These are phyloP conservation scores for Gillenia trifoliata DNA, from an alignment of 306 rosid species.

Conservation along the genomic window DNA sequence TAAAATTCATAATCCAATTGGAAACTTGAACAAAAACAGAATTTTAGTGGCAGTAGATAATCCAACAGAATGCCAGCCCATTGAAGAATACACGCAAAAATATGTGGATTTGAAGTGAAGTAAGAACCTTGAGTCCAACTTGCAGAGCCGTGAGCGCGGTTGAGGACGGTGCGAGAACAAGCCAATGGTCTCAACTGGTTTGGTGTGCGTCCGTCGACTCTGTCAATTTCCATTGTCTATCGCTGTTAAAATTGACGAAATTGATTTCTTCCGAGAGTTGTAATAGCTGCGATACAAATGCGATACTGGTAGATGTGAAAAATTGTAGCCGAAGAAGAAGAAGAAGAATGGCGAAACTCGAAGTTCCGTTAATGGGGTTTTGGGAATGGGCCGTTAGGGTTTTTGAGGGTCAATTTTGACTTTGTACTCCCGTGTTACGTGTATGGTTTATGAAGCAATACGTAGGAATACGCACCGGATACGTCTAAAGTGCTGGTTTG, in stretches of 20 bases:
- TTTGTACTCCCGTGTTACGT: too few species aligned
- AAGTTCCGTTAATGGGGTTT: not conserved
- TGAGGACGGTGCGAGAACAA: conserved; percentile 62
- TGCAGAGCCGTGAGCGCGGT: conserved; percentile 92
- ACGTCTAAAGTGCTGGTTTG: too few species aligned
- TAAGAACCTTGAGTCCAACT: conserved; percentile 72
- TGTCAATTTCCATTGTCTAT: conserved; percentile 46
- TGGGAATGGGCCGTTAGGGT: not conserved
- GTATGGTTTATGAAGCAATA: too few species aligned
- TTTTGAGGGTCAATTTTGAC: not conserved
- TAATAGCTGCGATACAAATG: not conserved
- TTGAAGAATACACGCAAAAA: not conserved
- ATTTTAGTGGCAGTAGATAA: not conserved
- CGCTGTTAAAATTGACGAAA: not conserved
- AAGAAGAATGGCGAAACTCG: not conserved
- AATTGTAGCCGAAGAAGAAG: not conserved
- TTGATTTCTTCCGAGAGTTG: not conserved
- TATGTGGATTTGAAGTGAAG: not conserved
- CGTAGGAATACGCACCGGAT: too few species aligned
- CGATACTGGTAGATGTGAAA: not conserved
- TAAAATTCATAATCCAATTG: too few species aligned
- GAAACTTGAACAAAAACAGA: not conserved
- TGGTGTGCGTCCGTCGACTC: conserved; percentile 66
- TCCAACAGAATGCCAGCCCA: not conserved
- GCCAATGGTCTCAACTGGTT: conserved; percentile 79